A percentile compares a stretch with the other conserved stretches of the same genome.
phyloP scores from a whole-genome alignment of 2,329 filamentous ascomycete species.

The Alternaria hordeiaustralica region DNA sequence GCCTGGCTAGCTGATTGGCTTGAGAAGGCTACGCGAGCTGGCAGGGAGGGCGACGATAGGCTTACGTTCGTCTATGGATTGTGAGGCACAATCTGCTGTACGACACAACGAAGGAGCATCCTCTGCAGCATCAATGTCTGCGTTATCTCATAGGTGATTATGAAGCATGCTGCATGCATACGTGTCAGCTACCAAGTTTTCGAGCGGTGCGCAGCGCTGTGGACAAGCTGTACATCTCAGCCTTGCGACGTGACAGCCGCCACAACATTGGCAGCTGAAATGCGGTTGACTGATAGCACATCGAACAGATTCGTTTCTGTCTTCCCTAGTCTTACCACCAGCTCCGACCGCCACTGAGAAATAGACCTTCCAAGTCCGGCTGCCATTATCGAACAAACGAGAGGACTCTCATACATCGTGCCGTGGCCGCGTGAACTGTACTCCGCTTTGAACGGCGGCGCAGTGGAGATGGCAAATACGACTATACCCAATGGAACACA shows the following conservation, averaged over 20 bases:
- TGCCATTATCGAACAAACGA: not conserved
- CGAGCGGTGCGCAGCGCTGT: not conserved
- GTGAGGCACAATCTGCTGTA: not conserved
- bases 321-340: not conserved
- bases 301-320: too few relatives aligned
- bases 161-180: not conserved
- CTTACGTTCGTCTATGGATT: constrained; percentile 55
- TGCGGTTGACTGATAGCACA: not conserved
- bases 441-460: not conserved
- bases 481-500: not conserved
- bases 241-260: not conserved
- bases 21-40: constrained; percentile 42
- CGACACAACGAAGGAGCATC: rapidly evolving
- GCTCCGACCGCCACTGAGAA: too few relatives aligned
- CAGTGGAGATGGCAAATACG: not conserved
- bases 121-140: rapidly evolving
- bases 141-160: not conserved
- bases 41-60: constrained; percentile 54
- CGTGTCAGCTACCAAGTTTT: not conserved
- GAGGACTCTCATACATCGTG: not conserved
- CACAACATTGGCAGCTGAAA: not conserved
- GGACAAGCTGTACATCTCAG: not conserved
- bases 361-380: too few relatives aligned
- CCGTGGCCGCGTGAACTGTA: too few relatives aligned
- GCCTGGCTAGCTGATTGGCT: constrained; percentile 34